Evolutionary conservation across 2,329 filamentous ascomycete genomes (phyloP), one percentile per base, ranked within the genome.

Genomic region (Ilyonectria mors-panacis): DNA sequence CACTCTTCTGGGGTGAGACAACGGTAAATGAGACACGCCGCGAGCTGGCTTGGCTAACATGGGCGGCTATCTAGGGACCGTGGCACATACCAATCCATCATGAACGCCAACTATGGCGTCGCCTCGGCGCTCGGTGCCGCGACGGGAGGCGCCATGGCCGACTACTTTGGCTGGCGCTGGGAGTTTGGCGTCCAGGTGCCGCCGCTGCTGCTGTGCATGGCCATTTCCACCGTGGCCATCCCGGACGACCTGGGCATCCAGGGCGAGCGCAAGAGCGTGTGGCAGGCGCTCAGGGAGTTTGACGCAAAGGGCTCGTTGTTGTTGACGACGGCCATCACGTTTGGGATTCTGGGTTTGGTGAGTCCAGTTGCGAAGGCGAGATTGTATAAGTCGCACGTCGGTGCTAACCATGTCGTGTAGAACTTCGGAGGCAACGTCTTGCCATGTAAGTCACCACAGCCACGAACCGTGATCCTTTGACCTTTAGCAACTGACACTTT

Each of bases 161-260:
- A 94, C 74, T 84, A 82, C 37, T 79, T 94, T 2, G 92, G 92
- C 33, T 94, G 92, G 92, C 84, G 92, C 47, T 92, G 90, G 89
- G 91, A 91, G 63, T 94, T 91, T 75, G 88, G 88, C 59, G 79
- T 91, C 8, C 89, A 92, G 78, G 81, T 91, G 4, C 85, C 87
- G 3, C 81, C 83, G 0, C 74, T 91, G 33, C 28, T 85, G 0
- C 54, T 87, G 2, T 86, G 84, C 67, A 78, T 88, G 50, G 70
- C 77, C 9, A 75, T 88, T n/a, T 82, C 85, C 2, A 75, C 76
- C 54, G 62, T 85, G 8, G 82, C 83, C 7, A 84, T 90, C 23
- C 89, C 89, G 1, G 72, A 74, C 8, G 83, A 87, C 28, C 78
- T 91, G n/a, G 88, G 88, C 26, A 73, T 88, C 17, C 75, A 82